Evolutionary conservation across 179 eudicot genomes (phyloP).

Genomic region (Gypsophila paniculata): DNA sequence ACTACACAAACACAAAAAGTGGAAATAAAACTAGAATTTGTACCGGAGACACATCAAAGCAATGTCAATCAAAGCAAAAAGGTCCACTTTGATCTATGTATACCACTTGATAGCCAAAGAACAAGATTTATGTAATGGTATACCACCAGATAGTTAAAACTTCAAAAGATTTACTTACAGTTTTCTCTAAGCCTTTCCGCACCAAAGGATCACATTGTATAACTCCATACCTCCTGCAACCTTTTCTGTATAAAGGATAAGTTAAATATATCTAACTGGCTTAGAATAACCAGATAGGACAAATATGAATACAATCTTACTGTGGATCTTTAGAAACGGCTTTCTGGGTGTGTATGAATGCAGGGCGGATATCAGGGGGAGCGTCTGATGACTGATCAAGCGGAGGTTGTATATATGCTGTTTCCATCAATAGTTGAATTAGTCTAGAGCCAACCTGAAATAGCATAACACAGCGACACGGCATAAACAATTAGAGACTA

Average conservation of each 20-base stretch:
- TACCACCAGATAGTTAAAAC: background rate
- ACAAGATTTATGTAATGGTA: background rate
- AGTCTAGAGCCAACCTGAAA: constrained; percentile 79
- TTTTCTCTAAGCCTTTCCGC: constrained; percentile 76
- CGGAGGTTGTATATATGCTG: constrained; percentile 87
- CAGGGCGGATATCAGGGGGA: constrained; percentile 91
- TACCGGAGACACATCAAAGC: background rate
- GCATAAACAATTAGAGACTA: background rate
- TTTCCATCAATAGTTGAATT: constrained; percentile 70
- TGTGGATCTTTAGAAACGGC: constrained; percentile 38
- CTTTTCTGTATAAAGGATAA: constrained; percentile 40
- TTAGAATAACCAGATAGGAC: background rate
- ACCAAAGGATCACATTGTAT: constrained; percentile 84
- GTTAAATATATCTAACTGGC: constrained; percentile 7
- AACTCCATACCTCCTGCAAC: constrained; percentile 69
- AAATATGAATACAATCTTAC: constrained; percentile 26
- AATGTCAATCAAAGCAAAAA: background rate
- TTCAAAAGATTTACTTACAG: constrained; percentile 45
- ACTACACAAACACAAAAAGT: background rate
- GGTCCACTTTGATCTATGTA: background rate
- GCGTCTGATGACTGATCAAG: constrained; percentile 50
- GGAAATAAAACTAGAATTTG: background rate
- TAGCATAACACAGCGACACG: background rate
- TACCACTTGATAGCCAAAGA: background rate
- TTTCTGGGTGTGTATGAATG: constrained; percentile 62